Percentiles rank a stretch among this genome's conserved stretches.
Conservation (phyloP, 2,329 filamentous ascomycete genomes). For the Xenosphaeropsis pyriputrescens region DNA sequence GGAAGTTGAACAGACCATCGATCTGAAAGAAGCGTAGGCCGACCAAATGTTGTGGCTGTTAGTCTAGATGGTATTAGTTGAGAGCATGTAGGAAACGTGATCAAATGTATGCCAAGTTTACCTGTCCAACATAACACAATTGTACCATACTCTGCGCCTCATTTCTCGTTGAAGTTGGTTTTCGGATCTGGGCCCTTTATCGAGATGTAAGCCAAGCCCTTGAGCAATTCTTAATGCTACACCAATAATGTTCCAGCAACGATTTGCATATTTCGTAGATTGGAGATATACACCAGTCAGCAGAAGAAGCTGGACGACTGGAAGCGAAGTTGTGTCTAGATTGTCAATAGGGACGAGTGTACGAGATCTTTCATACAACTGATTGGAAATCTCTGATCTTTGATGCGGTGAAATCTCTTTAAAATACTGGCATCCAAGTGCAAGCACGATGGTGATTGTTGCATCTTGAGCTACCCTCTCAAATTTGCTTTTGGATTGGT, state of each 20-base stretch:
- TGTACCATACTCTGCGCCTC: slow-evolving; percentile 16
- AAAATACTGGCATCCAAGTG: too few relatives aligned
- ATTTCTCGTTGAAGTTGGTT: slow-evolving; percentile 16
- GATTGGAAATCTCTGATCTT: too few relatives aligned
- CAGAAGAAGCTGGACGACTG: slow-evolving; percentile 6
- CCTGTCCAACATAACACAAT: slow-evolving; percentile 16
- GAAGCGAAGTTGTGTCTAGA: too few relatives aligned
- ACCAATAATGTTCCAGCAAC: slow-evolving; percentile 18
- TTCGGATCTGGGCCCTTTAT: neutral
- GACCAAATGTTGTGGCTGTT: slow-evolving; percentile 15
- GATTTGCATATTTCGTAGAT: slow-evolving; percentile 13
- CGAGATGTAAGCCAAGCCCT: slow-evolving; percentile 14
- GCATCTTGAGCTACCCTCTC: too few relatives aligned
- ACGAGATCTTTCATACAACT: too few relatives aligned
- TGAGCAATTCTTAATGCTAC: slow-evolving; percentile 17
- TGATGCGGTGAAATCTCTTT: too few relatives aligned
- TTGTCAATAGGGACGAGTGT: too few relatives aligned
- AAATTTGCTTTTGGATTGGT: too few relatives aligned
- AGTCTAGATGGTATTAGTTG: slow-evolving; percentile 10
- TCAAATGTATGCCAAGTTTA: slow-evolving; percentile 3
- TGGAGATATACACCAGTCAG: slow-evolving; percentile 16
- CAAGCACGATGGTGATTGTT: too few relatives aligned
- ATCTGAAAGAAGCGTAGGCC: slow-evolving; percentile 10
- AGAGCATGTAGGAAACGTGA: neutral
- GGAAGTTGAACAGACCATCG: slow-evolving; percentile 7